Evolutionary conservation across 2,329 filamentous ascomycete genomes (phyloP).

Genomic region (Biscogniauxia marginata): DNA sequence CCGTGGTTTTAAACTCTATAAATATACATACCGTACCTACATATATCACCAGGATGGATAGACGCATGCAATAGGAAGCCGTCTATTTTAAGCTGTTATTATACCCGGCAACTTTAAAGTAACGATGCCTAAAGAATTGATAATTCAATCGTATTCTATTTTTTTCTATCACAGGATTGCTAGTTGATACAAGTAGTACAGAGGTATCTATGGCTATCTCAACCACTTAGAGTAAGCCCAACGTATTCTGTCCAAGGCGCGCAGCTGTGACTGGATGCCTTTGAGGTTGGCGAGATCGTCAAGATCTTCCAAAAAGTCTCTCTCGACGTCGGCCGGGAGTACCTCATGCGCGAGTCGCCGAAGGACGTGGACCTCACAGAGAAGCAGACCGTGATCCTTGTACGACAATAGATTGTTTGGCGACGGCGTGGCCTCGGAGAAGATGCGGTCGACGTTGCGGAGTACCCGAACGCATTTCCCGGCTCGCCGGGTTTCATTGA

Average conservation of each 20-base stretch:
- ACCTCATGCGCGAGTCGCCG: slow-evolving; percentile 65
- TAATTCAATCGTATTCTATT: too few species aligned
- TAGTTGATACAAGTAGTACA: too few species aligned
- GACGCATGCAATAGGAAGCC: too few species aligned
- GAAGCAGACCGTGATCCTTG: slow-evolving; percentile 85
- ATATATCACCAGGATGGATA: too few species aligned
- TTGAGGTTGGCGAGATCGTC: slow-evolving; percentile 82
- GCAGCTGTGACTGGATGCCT: slow-evolving; percentile 74
- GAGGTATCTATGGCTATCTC: slow-evolving; percentile 19
- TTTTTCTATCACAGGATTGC: too few species aligned
- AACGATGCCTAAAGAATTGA: too few species aligned
- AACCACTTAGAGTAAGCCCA: slow-evolving; percentile 89
- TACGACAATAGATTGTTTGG: slow-evolving; percentile 77
- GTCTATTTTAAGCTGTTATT: too few species aligned
- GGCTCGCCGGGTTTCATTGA: slow-evolving; percentile 62
- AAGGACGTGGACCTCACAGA: slow-evolving; percentile 87
- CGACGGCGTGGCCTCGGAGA: slow-evolving; percentile 66
- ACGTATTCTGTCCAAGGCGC: slow-evolving; percentile 77
- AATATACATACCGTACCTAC: too few species aligned
- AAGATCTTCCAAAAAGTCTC: slow-evolving; percentile 86
- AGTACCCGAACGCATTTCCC: slow-evolving; percentile 74
- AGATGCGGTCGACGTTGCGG: slow-evolving; percentile 82
- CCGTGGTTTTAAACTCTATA: too few species aligned
- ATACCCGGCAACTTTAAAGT: too few species aligned
- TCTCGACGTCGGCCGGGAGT: slow-evolving; percentile 71